Conservation (phyloP, 2,329 filamentous ascomycete genomes). For the Colletotrichum neosansevieriae region DNA sequence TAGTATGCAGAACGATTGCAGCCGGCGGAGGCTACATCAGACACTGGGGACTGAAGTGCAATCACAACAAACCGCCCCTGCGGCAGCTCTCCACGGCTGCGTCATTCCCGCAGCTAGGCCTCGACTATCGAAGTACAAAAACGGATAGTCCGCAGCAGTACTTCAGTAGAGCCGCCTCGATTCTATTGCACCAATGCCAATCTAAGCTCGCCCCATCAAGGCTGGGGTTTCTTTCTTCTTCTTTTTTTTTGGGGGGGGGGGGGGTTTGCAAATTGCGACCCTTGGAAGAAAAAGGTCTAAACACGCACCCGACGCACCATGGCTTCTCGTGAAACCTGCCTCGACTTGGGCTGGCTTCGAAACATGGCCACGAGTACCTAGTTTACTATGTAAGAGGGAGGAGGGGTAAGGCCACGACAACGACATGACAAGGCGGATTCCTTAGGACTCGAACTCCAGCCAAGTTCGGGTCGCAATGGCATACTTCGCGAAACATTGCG, state of each 20-base stretch:
- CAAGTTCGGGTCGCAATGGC: neutral
- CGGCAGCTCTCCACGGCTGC: neutral
- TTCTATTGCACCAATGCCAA: neutral
- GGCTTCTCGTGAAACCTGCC: slow-evolving; percentile 23
- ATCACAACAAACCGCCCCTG: too few relatives aligned
- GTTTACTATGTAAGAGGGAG: too few relatives aligned
- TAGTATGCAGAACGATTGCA: too few relatives aligned
- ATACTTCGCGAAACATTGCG: slow-evolving; percentile 1
- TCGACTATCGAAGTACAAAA: neutral
- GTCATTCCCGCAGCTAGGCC: neutral
- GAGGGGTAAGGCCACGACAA: neutral
- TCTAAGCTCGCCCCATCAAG: neutral
- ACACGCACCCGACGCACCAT: neutral
- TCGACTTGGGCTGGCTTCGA: slow-evolving; percentile 31
- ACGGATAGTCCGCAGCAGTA: neutral
- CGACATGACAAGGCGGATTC: neutral
- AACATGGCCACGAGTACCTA: slow-evolving; percentile 23
- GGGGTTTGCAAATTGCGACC: too few relatives aligned
- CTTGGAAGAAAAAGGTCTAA: neutral
- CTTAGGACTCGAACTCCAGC: too few relatives aligned
- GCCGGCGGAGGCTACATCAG: too few relatives aligned
- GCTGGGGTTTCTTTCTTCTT: neutral
- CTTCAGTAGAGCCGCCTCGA: neutral
- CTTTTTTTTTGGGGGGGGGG: neutral
- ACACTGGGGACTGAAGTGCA: too few relatives aligned